Evolutionary conservation across 2,329 filamentous ascomycete genomes (phyloP).

Genomic region (Cytospora piceae): DNA sequence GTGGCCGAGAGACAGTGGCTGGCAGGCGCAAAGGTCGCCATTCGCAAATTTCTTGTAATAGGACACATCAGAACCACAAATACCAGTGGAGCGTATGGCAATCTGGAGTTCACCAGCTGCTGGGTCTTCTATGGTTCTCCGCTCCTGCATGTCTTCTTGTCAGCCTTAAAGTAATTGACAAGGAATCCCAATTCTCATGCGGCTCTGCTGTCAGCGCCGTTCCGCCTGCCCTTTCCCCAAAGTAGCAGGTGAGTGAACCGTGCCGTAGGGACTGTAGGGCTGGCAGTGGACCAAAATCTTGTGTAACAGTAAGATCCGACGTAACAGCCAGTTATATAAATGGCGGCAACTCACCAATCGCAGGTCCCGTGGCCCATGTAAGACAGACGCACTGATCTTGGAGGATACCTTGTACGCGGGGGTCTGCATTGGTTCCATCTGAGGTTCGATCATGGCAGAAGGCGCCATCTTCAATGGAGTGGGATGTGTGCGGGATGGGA

Average conservation of each 20-base stretch:
- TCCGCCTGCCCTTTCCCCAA: conserved; percentile 12
- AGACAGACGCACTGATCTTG: conserved; percentile 56
- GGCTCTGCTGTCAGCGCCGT: conserved; percentile 22
- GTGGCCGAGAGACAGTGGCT: conserved; percentile 67
- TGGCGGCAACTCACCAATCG: conserved; percentile 53
- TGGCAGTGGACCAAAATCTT: conserved; percentile 31
- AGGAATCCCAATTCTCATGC: neutral
- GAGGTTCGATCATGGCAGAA: conserved; percentile 47
- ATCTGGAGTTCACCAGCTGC: conserved; percentile 63
- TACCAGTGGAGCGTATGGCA: conserved; percentile 66
- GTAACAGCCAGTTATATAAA: conserved; percentile 15
- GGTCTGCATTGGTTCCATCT: conserved; percentile 49
- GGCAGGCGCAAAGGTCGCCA: conserved; percentile 68
- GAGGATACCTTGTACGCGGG: conserved; percentile 47
- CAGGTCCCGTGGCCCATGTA: conserved; percentile 61
- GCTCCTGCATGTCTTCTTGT: conserved; percentile 47
- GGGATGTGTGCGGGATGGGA: conserved; percentile 42
- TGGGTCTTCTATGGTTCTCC: conserved; percentile 52
- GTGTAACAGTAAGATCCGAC: conserved; percentile 38
- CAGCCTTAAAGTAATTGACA: conserved; percentile 28
- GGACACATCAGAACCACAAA: conserved; percentile 71
- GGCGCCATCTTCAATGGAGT: conserved; percentile 51
- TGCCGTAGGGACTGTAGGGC: conserved; percentile 6
- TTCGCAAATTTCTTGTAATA: conserved; percentile 77
- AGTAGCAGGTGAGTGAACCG: conserved; percentile 16